Base-by-base conservation (phyloP, 1,284 basidiomycete species). In the Termitomyces sp. region DNA sequence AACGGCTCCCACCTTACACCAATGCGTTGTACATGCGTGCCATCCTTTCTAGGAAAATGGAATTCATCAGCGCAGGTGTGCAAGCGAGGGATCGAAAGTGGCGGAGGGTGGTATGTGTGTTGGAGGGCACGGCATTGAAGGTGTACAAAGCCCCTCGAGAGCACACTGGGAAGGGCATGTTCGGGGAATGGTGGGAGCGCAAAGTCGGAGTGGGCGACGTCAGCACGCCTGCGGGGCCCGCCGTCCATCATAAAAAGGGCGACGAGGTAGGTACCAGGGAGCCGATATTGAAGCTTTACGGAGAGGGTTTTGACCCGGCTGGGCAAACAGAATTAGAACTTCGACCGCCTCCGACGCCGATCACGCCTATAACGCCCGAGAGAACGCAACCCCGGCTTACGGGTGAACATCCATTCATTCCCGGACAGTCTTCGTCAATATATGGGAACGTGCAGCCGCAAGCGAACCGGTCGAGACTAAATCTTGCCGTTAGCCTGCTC, bases 41-140 rank as follows among this genome's bases (percentile, higher is more conserved):
- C 1, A 82, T 88, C 58, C 81, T 99, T 74, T 89, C 90, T 4
- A 84, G 92, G 50, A 99, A 99, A 79, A 85, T 96, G 87, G 96
- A 99, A 76, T 98, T 99, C 68, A 76, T 72, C 1, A 74, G 81
- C 13, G 92, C 94, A 0, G 92, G 93, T 8, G 77, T 93, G 2
- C 92, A 96, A 68, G 87, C 94, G 15, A 84, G 80, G 66, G 94
- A 98, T 66, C 80, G 97, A 36, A 92, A 92, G 65, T 99, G 96
- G 96, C 84, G 88, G 61, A 79, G 90, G 50, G 83, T 88, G 57
- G 82, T 96, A 65, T 92, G 94, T 68, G 92, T 97, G 60, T 73
- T 99, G 40, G 93, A 98, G 66, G 97, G 96, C 39, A 99, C 96
- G 5, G 79, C 80, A 60, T 85, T 99, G 66, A 81, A 83, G 58